A percentile compares a stretch with the other conserved stretches of the same genome.
Evolutionary conservation across 2,329 filamentous ascomycete species (phyloP).

Genomic region (Bipolaris oryzae): DNA sequence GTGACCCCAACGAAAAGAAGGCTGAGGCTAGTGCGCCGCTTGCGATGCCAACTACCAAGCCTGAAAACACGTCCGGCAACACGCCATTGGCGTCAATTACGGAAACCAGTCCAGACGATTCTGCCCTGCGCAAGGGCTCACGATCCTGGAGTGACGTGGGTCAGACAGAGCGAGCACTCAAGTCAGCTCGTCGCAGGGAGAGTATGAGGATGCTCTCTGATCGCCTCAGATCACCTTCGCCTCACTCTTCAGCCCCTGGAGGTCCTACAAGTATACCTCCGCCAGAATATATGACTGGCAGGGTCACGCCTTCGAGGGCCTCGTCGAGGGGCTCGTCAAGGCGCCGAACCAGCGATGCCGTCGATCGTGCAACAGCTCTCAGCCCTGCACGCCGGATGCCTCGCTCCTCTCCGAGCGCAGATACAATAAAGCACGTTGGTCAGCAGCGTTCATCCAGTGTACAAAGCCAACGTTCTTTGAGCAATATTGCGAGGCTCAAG

Average conservation of each 20-base stretch:
- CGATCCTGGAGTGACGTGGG: conserved; percentile 52
- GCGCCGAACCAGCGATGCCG: conserved; percentile 55
- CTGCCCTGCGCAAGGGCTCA: conserved; percentile 50
- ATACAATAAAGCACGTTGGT: conserved; percentile 42
- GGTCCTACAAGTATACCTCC: conserved; percentile 32
- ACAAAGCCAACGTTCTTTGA: conserved; percentile 53
- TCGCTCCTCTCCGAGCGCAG: conserved; percentile 44
- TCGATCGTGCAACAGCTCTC: conserved; percentile 50
- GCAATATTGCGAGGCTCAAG: conserved; percentile 49
- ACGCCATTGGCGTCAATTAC: conserved; percentile 58
- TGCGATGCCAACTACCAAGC: conserved; percentile 35
- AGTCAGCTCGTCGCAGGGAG: conserved; percentile 45
- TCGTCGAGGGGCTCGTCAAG: conserved; percentile 41
- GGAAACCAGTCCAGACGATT: conserved; percentile 56
- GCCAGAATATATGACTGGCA: conserved; percentile 27
- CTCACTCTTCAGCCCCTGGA: conserved; percentile 38
- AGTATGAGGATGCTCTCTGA: conserved; percentile 45
- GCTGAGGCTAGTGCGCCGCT: conserved; percentile 18
- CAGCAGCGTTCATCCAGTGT: conserved; percentile 49
- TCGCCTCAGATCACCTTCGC: conserved; percentile 39
- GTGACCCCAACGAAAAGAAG: conserved; percentile 39
- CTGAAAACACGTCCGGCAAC: conserved; percentile 37
- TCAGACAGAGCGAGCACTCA: conserved; percentile 51
- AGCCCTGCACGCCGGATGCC: conserved; percentile 44
- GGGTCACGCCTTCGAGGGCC: conserved; percentile 27